Conservation (phyloP, 1,284 basidiomycete genomes). For the Ganoderma multipileum region DNA sequence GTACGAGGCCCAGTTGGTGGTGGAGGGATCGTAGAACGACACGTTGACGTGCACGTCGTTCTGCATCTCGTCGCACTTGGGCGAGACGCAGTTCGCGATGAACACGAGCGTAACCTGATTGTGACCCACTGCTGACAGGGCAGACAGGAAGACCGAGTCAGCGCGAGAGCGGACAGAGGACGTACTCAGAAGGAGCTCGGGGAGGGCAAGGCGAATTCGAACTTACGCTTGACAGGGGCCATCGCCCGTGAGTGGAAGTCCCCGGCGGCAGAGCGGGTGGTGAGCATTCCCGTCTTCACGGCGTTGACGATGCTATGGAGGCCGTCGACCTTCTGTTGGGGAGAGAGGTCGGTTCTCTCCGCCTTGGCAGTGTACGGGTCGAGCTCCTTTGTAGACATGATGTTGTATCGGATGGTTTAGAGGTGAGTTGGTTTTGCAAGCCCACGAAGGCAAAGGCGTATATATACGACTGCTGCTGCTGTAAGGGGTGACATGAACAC, state of each 20-base stretch:
- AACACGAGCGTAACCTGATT: conserved; percentile 68
- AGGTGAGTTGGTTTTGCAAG: neutral
- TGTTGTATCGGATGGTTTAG: conserved; percentile 10
- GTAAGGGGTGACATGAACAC: conserved; percentile 6
- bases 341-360: conserved; percentile 57
- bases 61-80: conserved; percentile 81
- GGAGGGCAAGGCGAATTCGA: neutral
- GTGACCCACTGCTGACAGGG: conserved; percentile 49
- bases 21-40: conserved; percentile 74
- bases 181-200: neutral
- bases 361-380: conserved; percentile 74
- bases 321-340: conserved; percentile 73
- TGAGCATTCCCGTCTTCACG: conserved; percentile 80
- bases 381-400: conserved; percentile 49
- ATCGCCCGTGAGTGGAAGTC: conserved; percentile 85
- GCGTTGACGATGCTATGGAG: conserved; percentile 67
- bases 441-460: neutral
- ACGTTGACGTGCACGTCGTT: conserved; percentile 84
- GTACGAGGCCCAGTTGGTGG: conserved; percentile 88
- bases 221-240: conserved; percentile 73
- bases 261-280: conserved; percentile 78
- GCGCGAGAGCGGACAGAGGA: neutral
- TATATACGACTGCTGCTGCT: neutral
- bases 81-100: conserved; percentile 78
- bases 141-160: neutral